Base-by-base conservation (phyloP, 805 yeast species). In the Lipomyces lipofer region DNA sequence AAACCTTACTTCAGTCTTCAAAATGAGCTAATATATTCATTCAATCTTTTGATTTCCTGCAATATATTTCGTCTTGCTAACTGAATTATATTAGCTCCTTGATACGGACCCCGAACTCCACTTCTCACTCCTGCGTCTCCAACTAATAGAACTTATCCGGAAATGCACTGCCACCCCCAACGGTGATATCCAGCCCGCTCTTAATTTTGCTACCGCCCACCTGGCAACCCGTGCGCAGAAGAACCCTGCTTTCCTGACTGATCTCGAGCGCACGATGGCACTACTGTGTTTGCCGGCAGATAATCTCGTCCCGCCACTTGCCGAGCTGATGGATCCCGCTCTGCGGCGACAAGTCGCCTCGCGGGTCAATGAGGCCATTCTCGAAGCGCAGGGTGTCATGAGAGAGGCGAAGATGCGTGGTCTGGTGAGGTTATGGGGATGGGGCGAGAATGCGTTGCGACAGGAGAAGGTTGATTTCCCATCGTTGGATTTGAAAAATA, bases 181-280 rank as follows among this genome's bases (percentile, higher is more conserved):
- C 30, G 59, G 54, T 12, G 55, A 54, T 32, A 52, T 66, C 24
- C 40, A 54, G 30, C 59, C 62, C 1, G 65, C 66, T 5, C 54
- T 73, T 19, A 67, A 66, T 32, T 72, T 73, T 63, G 76, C 76
- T 0, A 54, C 71, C n/a, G 55, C 64, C 10, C 71, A 71, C 35
- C 68, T 87, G 58, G 80, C 88, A 4, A 74, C 75, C 58, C 81
- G 84, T 54, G 75, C 85, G 1, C 76, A 78, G 47, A 83, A 83
- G 44, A 73, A 73, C 59, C 67, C 72, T 4, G 74, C 74, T 52
- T 81, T 85, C 56, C 75, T 89, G 69, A 79, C 80, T 51, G 92
- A 88, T 60, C 71, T 90, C 57, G 96, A 91, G 66, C 73, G 84
- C 42, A 83, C 95, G 2, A 87, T 90, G 94, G 88, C 95, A 21